Evolutionary conservation across 1,284 basidiomycete species (phyloP).

Genomic region (Amylostereum areolatum): DNA sequence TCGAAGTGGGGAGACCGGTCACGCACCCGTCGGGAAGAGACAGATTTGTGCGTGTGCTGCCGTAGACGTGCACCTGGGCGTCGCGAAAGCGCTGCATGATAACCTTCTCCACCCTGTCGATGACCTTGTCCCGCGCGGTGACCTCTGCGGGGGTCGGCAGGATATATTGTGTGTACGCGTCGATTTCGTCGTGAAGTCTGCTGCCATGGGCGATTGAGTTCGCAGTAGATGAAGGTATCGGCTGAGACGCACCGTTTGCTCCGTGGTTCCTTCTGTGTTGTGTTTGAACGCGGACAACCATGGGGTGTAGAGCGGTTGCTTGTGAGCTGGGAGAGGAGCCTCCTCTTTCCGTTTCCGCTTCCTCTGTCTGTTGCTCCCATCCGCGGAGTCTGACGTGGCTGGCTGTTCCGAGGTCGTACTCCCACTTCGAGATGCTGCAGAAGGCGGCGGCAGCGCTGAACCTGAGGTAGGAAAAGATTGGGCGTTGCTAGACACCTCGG

Average conservation of each 20-base stretch:
- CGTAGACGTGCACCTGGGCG: slow-evolving; percentile 19
- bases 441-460: too few species aligned
- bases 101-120: slow-evolving; percentile 16
- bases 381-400: background rate
- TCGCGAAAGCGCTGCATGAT: slow-evolving; percentile 16
- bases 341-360: slow-evolving; percentile 5
- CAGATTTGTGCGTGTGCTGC: slow-evolving; percentile 23
- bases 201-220: background rate
- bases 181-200: slow-evolving; percentile 62
- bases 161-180: slow-evolving; percentile 23
- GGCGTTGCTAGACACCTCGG: too few species aligned
- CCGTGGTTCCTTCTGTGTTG: slow-evolving; percentile 22
- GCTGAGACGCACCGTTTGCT: slow-evolving; percentile 27
- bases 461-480: too few species aligned
- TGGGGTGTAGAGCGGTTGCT: slow-evolving; percentile 14
- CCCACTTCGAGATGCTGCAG: too few species aligned
- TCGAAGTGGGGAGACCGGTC: background rate
- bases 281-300: slow-evolving; percentile 20
- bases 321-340: background rate
- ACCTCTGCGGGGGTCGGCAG: slow-evolving; percentile 21
- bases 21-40: slow-evolving; percentile 24
- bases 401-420: too few species aligned
- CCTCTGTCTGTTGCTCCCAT: background rate
- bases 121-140: slow-evolving; percentile 18
- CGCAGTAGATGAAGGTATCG: background rate